Percentiles rank a stretch among this genome's conserved stretches.
These are phyloP conservation scores for Ustilago trichophora DNA, from an alignment of 1,284 basidiomycete species.

Conservation along the genomic window DNA sequence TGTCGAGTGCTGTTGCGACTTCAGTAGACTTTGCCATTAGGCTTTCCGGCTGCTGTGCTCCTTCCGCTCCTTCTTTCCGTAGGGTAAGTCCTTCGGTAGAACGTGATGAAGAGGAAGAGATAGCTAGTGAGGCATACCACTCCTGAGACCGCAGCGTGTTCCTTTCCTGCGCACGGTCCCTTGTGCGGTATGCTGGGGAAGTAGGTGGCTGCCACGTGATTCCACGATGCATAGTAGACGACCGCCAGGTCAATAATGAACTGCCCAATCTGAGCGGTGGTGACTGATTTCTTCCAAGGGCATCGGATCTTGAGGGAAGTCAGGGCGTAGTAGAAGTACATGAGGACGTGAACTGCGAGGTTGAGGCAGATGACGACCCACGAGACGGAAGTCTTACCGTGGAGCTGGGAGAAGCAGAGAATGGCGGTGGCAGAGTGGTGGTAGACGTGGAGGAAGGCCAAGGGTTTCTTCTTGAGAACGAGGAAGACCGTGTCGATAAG, in stretches of 20 bases:
- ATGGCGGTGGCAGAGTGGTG: conserved; percentile 98
- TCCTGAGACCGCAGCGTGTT: conserved; percentile 86
- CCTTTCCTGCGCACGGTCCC: conserved; percentile 86
- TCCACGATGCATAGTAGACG: conserved; percentile 51
- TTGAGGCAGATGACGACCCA: conserved; percentile 96
- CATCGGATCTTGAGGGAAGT: conserved; percentile 56
- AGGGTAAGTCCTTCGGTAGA: conserved; percentile 67
- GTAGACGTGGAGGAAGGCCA: conserved; percentile 95
- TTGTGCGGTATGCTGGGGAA: conserved; percentile 73
- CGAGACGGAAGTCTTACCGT: conserved; percentile 78
- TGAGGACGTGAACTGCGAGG: conserved; percentile 92
- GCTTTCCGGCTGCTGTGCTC: no score
- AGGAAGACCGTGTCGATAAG: conserved; percentile 95
- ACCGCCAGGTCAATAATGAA: conserved; percentile 47
- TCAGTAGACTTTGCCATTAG: no score
- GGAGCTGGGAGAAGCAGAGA: conserved; percentile 91
- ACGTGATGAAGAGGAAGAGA: conserved; percentile 65
- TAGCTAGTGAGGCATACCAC: conserved; percentile 88
- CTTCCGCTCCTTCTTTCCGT: no score
- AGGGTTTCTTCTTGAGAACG: conserved; percentile 96
- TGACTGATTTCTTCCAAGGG: conserved; percentile 92
- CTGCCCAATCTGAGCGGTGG: conserved; percentile 85
- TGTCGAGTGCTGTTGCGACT: no score
- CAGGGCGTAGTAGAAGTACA: conserved; percentile 72
- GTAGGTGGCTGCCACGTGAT: conserved; percentile 67